Evolutionary conservation across 169 alveolate genomes (phyloP).

Genomic region (Hepatocystis sp.): DNA sequence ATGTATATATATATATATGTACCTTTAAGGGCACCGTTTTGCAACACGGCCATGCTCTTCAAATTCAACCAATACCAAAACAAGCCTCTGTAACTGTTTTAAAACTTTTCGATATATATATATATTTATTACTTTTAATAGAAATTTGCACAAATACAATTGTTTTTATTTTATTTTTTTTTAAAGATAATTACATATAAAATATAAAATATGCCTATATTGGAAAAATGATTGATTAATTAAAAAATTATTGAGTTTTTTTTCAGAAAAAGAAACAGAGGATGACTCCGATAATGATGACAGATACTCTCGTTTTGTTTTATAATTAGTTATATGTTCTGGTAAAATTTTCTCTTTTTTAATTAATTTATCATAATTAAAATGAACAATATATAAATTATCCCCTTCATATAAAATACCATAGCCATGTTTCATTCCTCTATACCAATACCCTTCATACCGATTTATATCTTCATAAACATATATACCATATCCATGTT

Average conservation of each 20-base stretch:
- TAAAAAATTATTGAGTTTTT: constrained; percentile 19
- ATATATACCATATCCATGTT: constrained; percentile 71
- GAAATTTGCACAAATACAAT: too few species aligned
- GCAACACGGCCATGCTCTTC: too few species aligned
- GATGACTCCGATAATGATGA: too few species aligned
- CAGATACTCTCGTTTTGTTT: constrained; percentile 38
- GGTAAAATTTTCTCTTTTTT: constrained; percentile 33
- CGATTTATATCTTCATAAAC: constrained; percentile 54
- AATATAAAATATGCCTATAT: constrained; percentile 21
- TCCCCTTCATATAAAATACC: constrained; percentile 72
- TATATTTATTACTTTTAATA: too few species aligned
- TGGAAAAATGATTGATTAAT: constrained; percentile 66
- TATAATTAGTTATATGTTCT: constrained; percentile 31
- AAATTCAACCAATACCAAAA: too few species aligned
- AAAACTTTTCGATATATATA: too few species aligned
- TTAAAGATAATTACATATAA: constrained; percentile 33
- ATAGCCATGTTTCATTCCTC: constrained; percentile 75
- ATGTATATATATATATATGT: too few species aligned
- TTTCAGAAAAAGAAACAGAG: constrained; percentile 6
- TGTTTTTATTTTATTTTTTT: too few species aligned
- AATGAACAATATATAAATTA: constrained; percentile 45
- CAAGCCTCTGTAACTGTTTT: too few species aligned
- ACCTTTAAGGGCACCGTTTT: too few species aligned
- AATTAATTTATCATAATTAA: constrained; percentile 70
- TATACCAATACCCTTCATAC: constrained; percentile 69